phyloP scores from a whole-genome alignment of 1,284 basidiomycete species.

The Thelephora terrestris region DNA sequence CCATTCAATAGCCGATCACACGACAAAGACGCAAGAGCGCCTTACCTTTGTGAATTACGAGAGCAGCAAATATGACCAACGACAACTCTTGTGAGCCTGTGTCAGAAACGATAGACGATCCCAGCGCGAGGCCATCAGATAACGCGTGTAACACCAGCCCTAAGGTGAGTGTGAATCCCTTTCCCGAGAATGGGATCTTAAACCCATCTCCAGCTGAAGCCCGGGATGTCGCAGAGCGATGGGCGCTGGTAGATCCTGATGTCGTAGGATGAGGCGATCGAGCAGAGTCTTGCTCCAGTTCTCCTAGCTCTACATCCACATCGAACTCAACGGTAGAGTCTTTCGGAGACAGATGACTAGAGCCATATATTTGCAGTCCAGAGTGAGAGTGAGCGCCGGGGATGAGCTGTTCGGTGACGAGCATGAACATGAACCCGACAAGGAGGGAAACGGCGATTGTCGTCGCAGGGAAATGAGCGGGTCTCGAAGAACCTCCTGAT shows the following conservation, averaged over 20 bases:
- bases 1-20: background rate
- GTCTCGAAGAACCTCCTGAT: slow-evolving; percentile 15
- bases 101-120: slow-evolving; percentile 53
- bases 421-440: slow-evolving; percentile 79
- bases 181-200: slow-evolving; percentile 9
- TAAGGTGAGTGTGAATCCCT: slow-evolving; percentile 62
- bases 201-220: background rate
- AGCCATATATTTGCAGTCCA: slow-evolving; percentile 8
- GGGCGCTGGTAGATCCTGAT: background rate
- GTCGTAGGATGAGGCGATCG: slow-evolving; percentile 4
- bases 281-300: slow-evolving; percentile 31
- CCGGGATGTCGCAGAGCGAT: background rate
- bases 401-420: slow-evolving; percentile 57
- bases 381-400: slow-evolving; percentile 32
- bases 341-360: slow-evolving; percentile 12
- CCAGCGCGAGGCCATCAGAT: slow-evolving; percentile 85
- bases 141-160: slow-evolving; percentile 81
- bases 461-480: slow-evolving; percentile 30
- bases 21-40: background rate
- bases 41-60: slow-evolving; percentile 39
- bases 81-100: slow-evolving; percentile 39
- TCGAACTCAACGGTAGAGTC: slow-evolving; percentile 36
- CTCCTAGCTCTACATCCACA: slow-evolving; percentile 37
- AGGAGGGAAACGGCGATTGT: slow-evolving; percentile 68
- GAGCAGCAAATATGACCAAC: slow-evolving; percentile 77